Evolutionary conservation across 345 rosid genomes (phyloP).

Genomic region (Hibiscus trionum): DNA sequence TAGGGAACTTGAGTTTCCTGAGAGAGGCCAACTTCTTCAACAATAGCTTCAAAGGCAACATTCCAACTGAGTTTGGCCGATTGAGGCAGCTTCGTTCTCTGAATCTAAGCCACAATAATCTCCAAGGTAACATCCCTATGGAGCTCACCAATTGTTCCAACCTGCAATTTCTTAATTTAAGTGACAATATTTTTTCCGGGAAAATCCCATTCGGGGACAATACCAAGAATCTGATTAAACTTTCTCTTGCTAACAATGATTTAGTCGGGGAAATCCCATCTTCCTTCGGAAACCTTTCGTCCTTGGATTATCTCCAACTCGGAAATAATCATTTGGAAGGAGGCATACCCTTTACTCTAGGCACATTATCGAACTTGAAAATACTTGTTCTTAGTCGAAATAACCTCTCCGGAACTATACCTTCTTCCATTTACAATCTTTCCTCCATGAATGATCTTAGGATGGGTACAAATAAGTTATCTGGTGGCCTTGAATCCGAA

Average conservation of each 20-base stretch:
- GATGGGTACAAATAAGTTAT: neutral
- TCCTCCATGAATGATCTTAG: conserved; percentile 7
- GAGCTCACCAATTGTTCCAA: too few relatives aligned
- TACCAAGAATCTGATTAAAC: too few relatives aligned
- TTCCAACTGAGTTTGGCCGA: neutral
- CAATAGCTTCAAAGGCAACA: neutral
- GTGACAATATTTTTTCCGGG: too few relatives aligned
- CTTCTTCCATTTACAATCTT: conserved; percentile 24
- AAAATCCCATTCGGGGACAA: too few relatives aligned
- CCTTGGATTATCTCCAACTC: neutral
- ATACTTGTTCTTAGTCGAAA: neutral
- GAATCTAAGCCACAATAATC: neutral
- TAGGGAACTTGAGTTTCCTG: neutral
- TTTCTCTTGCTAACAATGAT: too few relatives aligned
- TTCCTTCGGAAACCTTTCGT: neutral
- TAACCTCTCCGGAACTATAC: conserved; percentile 9
- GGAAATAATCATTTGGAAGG: neutral
- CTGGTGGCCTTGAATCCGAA: conserved; percentile 8
- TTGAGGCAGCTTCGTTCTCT: neutral
- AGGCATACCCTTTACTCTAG: neutral
- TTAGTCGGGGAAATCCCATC: neutral
- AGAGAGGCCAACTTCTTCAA: neutral
- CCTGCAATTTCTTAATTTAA: too few relatives aligned
- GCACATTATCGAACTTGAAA: neutral
- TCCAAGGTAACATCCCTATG: neutral